These are phyloP conservation scores for Aspergillus pseudotamarii DNA, from an alignment of 2,329 filamentous ascomycete species.

Conservation along the genomic window DNA sequence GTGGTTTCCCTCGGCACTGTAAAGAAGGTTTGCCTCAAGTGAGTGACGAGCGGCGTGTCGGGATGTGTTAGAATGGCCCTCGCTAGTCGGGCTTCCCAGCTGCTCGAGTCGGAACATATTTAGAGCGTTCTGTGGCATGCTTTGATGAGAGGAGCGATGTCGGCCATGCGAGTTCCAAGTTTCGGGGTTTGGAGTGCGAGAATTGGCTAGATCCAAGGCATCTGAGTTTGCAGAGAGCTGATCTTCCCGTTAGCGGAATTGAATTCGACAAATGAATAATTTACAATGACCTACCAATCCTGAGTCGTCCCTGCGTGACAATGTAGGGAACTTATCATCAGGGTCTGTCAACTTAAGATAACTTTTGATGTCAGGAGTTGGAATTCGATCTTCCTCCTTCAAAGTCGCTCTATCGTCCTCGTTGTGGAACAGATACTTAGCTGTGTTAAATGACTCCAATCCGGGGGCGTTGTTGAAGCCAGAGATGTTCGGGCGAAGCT, in stretches of 20 bases:
- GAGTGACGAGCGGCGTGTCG: constrained; percentile 49
- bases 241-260: constrained; percentile 45
- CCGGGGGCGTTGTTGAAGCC: constrained; percentile 43
- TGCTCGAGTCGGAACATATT: constrained; percentile 45
- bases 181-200: constrained; percentile 67
- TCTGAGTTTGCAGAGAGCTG: constrained; percentile 80
- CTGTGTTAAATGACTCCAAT: constrained; percentile 81
- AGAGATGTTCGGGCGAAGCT: constrained; percentile 33
- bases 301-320: constrained; percentile 52
- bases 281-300: constrained; percentile 53
- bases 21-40: constrained; percentile 45
- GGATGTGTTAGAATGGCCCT: constrained; percentile 32
- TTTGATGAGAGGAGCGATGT: constrained; percentile 67
- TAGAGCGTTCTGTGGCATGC: constrained; percentile 58
- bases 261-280: not conserved
- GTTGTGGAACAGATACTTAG: constrained; percentile 83
- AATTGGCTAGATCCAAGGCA: constrained; percentile 76
- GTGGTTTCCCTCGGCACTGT: constrained; percentile 32
- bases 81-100: constrained; percentile 33
- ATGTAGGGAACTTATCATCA: constrained; percentile 84
- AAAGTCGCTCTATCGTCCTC: constrained; percentile 64
- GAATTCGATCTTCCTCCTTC: constrained; percentile 53
- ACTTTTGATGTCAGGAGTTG: constrained; percentile 67
- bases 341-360: constrained; percentile 72
- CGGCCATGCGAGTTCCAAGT: constrained; percentile 67